Evolutionary conservation across 2,329 filamentous ascomycete species (phyloP).

Genomic region (Exophiala sp.): DNA sequence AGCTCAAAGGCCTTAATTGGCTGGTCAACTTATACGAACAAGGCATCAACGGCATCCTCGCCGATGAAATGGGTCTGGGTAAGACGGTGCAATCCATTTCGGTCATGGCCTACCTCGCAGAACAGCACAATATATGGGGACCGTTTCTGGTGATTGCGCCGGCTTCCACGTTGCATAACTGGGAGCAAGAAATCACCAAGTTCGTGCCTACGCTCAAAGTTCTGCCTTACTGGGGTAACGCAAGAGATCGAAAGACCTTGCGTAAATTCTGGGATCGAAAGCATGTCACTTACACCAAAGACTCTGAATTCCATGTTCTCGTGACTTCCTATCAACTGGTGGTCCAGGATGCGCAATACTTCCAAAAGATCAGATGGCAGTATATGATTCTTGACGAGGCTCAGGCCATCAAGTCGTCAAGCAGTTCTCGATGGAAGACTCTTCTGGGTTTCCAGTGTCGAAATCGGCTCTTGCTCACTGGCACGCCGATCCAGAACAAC

Average conservation of each 20-base stretch:
- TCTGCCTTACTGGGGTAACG: constrained; percentile 93
- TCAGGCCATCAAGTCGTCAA: constrained; percentile 96
- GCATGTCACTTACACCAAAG: constrained; percentile 88
- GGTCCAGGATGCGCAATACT: constrained; percentile 91
- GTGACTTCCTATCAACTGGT: constrained; percentile 97
- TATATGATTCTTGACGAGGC: constrained; percentile 99
- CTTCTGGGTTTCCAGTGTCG: constrained; percentile 89
- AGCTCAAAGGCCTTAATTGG: constrained; percentile 98
- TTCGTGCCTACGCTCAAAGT: constrained; percentile 95
- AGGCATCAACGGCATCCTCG: constrained; percentile 97
- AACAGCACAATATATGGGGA: constrained; percentile 97
- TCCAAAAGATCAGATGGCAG: constrained; percentile 99
- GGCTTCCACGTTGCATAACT: constrained; percentile 94
- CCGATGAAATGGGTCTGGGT: constrained; percentile 98
- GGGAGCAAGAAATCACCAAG: constrained; percentile 94
- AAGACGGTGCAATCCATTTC: constrained; percentile 99
- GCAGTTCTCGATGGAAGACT: constrained; percentile 95
- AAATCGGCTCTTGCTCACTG: constrained; percentile 86
- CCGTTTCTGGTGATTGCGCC: constrained; percentile 95
- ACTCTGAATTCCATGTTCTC: constrained; percentile 90
- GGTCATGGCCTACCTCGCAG: constrained; percentile 96
- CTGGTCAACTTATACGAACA: constrained; percentile 98
- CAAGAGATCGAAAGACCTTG: constrained; percentile 87
- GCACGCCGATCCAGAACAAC: constrained; percentile 98
- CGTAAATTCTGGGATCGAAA: constrained; percentile 99